Evolutionary conservation across 306 rosid genomes (phyloP).

Genomic region (Fragaria nilgerrensis): DNA sequence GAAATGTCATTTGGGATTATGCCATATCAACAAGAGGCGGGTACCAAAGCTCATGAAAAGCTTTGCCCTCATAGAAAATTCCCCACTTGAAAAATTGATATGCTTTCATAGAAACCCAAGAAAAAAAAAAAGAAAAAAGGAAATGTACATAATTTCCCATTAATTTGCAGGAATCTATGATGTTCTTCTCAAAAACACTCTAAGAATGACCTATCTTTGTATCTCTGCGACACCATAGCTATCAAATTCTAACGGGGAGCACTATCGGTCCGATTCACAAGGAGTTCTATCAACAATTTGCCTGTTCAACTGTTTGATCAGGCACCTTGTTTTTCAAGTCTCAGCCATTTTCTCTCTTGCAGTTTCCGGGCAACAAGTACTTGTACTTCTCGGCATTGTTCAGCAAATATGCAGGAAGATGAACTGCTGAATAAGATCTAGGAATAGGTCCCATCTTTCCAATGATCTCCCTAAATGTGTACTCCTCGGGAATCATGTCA

Average conservation of each 20-base stretch:
- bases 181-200: constrained; percentile 29
- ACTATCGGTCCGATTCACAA: constrained; percentile 22
- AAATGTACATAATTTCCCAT: constrained; percentile 28
- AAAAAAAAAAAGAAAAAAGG: neutral
- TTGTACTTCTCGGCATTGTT: constrained; percentile 61
- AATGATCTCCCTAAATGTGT: constrained; percentile 74
- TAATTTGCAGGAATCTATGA: constrained; percentile 27
- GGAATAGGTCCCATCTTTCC: constrained; percentile 88
- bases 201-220: constrained; percentile 33
- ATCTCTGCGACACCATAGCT: constrained; percentile 14
- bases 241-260: constrained; percentile 29
- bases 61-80: constrained; percentile 18
- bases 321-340: constrained; percentile 16
- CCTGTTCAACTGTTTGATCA: constrained; percentile 11
- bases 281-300: constrained; percentile 8
- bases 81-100: constrained; percentile 33
- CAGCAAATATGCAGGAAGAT: constrained; percentile 69
- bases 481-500: constrained; percentile 89
- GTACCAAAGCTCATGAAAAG: constrained; percentile 36
- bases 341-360: constrained; percentile 76
- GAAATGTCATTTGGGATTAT: constrained; percentile 31
- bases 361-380: constrained; percentile 75
- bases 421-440: constrained; percentile 73
- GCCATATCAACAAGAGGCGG: constrained; percentile 30
- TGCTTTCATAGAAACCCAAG: constrained; percentile 29